Evolutionary conservation across 495 filamentous ascomycete species (phyloP).

Genomic region (Podospora appendiculata): DNA sequence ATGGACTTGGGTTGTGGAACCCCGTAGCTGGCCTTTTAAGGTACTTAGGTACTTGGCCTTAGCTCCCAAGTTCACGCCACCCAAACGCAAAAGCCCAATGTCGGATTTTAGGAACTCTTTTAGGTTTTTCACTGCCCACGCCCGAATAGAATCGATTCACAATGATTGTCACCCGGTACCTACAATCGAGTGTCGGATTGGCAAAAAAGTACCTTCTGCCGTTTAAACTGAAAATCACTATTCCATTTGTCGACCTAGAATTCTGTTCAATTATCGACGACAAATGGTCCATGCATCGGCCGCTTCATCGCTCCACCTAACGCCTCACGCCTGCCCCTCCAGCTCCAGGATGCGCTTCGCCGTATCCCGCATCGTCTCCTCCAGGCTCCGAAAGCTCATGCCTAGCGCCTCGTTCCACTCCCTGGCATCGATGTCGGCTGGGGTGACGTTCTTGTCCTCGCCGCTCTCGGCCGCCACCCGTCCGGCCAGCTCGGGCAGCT

Average conservation of each 20-base stretch:
- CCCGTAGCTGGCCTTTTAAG: no score
- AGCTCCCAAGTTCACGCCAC: no score
- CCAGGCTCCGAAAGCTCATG: constrained; percentile 18
- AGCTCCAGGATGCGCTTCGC: constrained; percentile 23
- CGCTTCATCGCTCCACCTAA: neutral
- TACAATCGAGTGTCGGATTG: no score
- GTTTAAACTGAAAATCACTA: no score
- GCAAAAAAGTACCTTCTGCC: no score
- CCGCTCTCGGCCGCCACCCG: constrained; percentile 10
- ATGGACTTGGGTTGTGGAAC: no score
- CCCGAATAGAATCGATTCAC: no score
- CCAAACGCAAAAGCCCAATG: no score
- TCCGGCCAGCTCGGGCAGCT: constrained; percentile 13
- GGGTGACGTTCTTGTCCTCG: constrained; percentile 15
- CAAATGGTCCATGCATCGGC: neutral
- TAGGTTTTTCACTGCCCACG: no score
- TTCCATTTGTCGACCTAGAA: neutral
- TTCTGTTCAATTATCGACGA: neutral
- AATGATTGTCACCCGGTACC: no score
- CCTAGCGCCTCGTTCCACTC: constrained; percentile 24
- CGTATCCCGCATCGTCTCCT: constrained; percentile 30
- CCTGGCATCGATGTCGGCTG: constrained; percentile 12
- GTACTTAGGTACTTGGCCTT: no score
- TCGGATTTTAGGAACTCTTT: no score
- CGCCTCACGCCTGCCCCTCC: constrained; percentile 3